Conservation (phyloP, 305 asterid genomes). For the Fraxinus floribunda region DNA sequence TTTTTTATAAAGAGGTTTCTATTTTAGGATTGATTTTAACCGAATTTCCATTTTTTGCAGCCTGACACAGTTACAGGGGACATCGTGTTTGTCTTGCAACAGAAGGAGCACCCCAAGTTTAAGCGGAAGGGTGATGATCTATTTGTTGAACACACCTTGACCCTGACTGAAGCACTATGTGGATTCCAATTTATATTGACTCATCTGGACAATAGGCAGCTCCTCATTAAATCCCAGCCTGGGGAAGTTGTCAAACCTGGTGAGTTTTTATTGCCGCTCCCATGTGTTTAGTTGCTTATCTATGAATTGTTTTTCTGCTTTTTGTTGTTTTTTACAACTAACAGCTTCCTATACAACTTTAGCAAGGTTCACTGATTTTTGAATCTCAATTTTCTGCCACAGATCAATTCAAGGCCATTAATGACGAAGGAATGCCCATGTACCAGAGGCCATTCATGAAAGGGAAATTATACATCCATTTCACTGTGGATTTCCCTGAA, state of each 20-base stretch:
- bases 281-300: neutral
- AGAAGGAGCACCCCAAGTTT: slow-evolving; percentile 83
- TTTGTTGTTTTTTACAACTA: neutral
- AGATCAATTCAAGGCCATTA: slow-evolving; percentile 87
- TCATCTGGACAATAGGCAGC: slow-evolving; percentile 85
- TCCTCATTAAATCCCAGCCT: slow-evolving; percentile 86
- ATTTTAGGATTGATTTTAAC: slow-evolving; percentile 5
- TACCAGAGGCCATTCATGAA: slow-evolving; percentile 89
- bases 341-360: neutral
- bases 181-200: slow-evolving; percentile 88
- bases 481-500: slow-evolving; percentile 78
- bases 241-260: slow-evolving; percentile 97
- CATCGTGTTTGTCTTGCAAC: slow-evolving; percentile 80
- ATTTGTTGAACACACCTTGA: slow-evolving; percentile 71
- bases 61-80: slow-evolving; percentile 92
- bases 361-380: neutral
- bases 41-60: slow-evolving; percentile 40
- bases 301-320: neutral
- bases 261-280: slow-evolving; percentile 24
- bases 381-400: slow-evolving; percentile 8
- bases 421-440: slow-evolving; percentile 94
- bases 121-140: slow-evolving; percentile 93
- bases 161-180: slow-evolving; percentile 85
- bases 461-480: slow-evolving; percentile 76
- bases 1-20: neutral